Evolutionary conservation across 2,329 filamentous ascomycete genomes (phyloP), one percentile per base, ranked within the genome.

Genomic region (Talaromyces albobiverticillius): DNA sequence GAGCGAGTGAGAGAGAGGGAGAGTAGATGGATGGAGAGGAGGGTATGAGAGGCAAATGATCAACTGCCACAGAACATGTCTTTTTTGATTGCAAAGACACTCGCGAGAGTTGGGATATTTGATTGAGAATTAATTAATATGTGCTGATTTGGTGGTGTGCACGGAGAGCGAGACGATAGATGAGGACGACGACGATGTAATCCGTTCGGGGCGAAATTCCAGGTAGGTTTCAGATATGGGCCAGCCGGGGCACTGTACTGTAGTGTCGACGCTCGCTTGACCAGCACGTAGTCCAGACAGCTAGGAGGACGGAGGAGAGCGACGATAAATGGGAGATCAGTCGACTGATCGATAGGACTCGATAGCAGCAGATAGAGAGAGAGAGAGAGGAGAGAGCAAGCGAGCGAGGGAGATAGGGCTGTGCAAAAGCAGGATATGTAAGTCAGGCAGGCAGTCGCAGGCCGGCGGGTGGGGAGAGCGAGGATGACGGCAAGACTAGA

Each of bases 171-270:
- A 40, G 14, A n/a, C 14, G 36, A n/a, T 40, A 40, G 36, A n/a
- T 5, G 36, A 43, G 20, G 41, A 2, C 20, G 25, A 11, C 8
- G 41, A 29, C 8, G 3, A 26, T 38, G 40, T 46, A 36, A 29
- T 16, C 32, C 34, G 34, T 46, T 26, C 29, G 40, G 49, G 49
- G 49, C 49, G 40, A 40, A 46, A 51, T 45, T 51, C 29, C 31
- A 36, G 41, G 32, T 51, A 45, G 49, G 49, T 51, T 43, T 51
- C 49, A 51, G 49, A 51, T 20, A 5, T 29, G 49, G 49, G 25
- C 31, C 38, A 29, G n/a, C 49, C 49, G 36, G 23, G 41, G 47
- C 34, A 32, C 1, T 3, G 29, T 32, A n/a, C n/a, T n/a, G n/a
- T n/a, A n/a, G n/a, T n/a, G n/a, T n/a, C n/a, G n/a, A n/a, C n/a